Percentiles rank a stretch among this genome's conserved stretches.
phyloP scores from a whole-genome alignment of 2,329 filamentous ascomycete genomes.

The Exophiala xenobiotica region DNA sequence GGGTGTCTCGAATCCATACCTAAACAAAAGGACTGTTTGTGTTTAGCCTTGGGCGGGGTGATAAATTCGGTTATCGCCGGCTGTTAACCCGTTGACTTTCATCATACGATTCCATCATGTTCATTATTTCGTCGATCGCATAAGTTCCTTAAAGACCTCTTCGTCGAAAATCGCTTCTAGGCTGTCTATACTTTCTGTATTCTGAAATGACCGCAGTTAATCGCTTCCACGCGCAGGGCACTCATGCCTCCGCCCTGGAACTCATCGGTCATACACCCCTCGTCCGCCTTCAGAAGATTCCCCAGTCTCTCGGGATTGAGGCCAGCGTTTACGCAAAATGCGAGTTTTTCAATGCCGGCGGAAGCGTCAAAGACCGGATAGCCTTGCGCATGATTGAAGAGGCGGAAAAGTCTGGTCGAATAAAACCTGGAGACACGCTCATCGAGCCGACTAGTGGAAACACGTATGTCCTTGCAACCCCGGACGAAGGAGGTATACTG shows the following conservation, averaged over 20 bases:
- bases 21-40: no score
- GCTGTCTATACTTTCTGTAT: neutral
- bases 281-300: conserved; percentile 88
- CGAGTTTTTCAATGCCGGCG: conserved; percentile 91
- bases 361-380: conserved; percentile 92
- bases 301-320: conserved; percentile 84
- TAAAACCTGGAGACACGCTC: conserved; percentile 94
- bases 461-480: conserved; percentile 54
- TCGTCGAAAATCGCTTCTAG: conserved; percentile 4
- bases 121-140: no score
- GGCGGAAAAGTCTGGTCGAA: conserved; percentile 84
- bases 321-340: conserved; percentile 87
- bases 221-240: conserved; percentile 22
- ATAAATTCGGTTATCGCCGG: no score
- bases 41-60: no score
- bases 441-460: conserved; percentile 99
- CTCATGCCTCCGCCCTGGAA: conserved; percentile 68
- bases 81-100: no score
- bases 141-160: neutral
- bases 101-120: no score
- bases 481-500: neutral
- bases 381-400: conserved; percentile 96
- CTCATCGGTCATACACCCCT: conserved; percentile 96
- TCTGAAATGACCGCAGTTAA: neutral
- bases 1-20: no score